Conservation (phyloP, 139 green algal species). For the Coelastrella sp. region DNA sequence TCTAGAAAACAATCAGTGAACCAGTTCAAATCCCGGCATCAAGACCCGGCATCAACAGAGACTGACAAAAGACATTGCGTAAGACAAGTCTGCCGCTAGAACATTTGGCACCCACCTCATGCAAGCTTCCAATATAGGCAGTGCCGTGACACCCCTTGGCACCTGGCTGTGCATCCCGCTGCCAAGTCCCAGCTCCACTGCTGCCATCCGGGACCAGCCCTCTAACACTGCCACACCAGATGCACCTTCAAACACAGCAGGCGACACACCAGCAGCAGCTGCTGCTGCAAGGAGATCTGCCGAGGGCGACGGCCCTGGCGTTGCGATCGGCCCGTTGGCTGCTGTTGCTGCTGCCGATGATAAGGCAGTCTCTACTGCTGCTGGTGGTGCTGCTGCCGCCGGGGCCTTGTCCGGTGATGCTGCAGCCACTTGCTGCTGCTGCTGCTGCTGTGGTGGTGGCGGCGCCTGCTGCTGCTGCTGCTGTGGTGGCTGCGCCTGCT, state of each 20-base stretch:
- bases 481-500: not conserved
- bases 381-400: constrained; percentile 11
- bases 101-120: not conserved
- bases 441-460: constrained; percentile 37
- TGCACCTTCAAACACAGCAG: constrained; percentile 19
- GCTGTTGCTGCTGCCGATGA: constrained; percentile 19
- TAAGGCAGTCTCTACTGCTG: constrained; percentile 10
- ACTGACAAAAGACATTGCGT: too few species aligned
- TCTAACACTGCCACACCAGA: constrained; percentile 30
- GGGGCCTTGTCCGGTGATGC: constrained; percentile 20
- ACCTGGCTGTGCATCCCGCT: constrained; percentile 6
- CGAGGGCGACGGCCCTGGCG: constrained; percentile 15
- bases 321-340: constrained; percentile 20
- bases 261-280: constrained; percentile 17
- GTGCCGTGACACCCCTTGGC: not conserved
- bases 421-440: constrained; percentile 11
- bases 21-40: too few species aligned
- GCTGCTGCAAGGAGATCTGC: not conserved
- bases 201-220: constrained; percentile 24
- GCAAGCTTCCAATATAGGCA: constrained; percentile 43
- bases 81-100: too few species aligned
- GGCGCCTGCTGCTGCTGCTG: constrained; percentile 25
- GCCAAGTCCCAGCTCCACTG: constrained; percentile 27
- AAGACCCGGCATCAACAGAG: not conserved
- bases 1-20: not conserved